A percentile compares a stretch with the other conserved stretches of the same genome.
Evolutionary conservation across 371 early-diverging fungal species (phyloP).

Genomic region (Mucor racemosus): DNA sequence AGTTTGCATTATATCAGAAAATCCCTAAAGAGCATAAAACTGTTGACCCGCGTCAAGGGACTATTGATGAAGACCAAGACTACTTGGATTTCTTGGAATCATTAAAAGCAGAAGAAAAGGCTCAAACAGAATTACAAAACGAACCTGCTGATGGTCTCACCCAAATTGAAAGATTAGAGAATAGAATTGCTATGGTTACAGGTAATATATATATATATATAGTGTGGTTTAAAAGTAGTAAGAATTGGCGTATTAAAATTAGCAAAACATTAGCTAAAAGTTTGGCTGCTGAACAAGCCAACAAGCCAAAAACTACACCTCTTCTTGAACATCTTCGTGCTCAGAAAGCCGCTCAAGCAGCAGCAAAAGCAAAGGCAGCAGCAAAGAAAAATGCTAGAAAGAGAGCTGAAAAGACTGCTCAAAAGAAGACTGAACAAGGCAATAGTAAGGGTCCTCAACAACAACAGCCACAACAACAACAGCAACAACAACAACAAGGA

Average conservation of each 20-base stretch:
- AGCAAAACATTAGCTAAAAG: conserved; percentile 37
- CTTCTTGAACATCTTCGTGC: conserved; percentile 80
- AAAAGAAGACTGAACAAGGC: conserved; percentile 9
- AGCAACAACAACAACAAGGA: conserved; percentile 3
- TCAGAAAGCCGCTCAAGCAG: conserved; percentile 69
- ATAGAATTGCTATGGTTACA: conserved; percentile 52
- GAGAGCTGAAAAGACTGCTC: conserved; percentile 35
- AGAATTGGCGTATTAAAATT: neutral
- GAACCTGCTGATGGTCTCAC: conserved; percentile 43
- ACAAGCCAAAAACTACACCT: conserved; percentile 69
- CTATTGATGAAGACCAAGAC: conserved; percentile 81
- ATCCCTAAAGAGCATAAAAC: conserved; percentile 70
- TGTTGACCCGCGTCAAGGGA: conserved; percentile 72
- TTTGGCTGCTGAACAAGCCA: conserved; percentile 52
- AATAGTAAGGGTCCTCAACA: neutral
- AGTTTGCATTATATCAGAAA: conserved; percentile 83
- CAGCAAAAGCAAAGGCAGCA: conserved; percentile 55
- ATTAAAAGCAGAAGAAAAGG: conserved; percentile 59
- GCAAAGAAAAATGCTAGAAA: conserved; percentile 47
- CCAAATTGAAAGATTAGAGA: conserved; percentile 58
- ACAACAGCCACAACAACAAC: neutral
- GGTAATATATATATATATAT: conserved; percentile 42
- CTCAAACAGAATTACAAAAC: conserved; percentile 31
- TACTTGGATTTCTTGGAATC: conserved; percentile 77
- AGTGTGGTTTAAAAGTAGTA: neutral